Base-by-base conservation (phyloP, 495 filamentous ascomycete genomes). In the Penicillium samsonianum region DNA sequence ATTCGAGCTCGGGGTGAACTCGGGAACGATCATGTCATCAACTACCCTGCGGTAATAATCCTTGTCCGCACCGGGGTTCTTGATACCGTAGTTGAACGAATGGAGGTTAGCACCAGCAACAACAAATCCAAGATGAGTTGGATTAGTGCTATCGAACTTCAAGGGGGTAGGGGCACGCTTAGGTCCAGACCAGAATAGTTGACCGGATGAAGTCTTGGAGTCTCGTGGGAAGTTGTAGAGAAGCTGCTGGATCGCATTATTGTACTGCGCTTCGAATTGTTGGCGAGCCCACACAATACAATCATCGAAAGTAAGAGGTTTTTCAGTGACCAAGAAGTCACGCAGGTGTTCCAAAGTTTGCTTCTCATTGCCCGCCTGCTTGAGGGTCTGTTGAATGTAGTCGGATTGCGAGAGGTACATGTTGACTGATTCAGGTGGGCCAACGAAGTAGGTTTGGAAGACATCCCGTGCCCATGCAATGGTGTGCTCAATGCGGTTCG, bases 151-250 rank as follows among this genome's bases (percentile, higher is more conserved):
- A 65, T 95, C 90, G 59, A 99, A 99, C 65, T 88, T 91, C 61
- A 97, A 74, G 61, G 94, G 87, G 55, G 93, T 89, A 10, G 95
- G 95, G 7, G 95, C 95, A 66, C 95, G 91, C 83, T 99, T 99
- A 19, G 95, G 95, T 41, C 95, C 95, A 53, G 93, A 97, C 95
- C 95, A 99, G 80, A 99, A 99, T 1, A 84, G 89, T 54, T 92
- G 87, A 38, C 95, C 94, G 20, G 83, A 88, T 31, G 90, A 92
- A 3, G 94, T 96, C 35, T 79, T 82, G 0, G 92, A 89, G 70
- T 98, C 94, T 69, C 92, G 93, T 41, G 94, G 95, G 78, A 99
- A 99, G 77, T 96, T 99, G 81, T 89, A 96, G 10, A 99, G 82
- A 41, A 99, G 80, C 68, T 99, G 95, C 69, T 95, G 91, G 53